Base-by-base conservation (phyloP, 805 yeast species). In the Yarrowia osloensis region DNA sequence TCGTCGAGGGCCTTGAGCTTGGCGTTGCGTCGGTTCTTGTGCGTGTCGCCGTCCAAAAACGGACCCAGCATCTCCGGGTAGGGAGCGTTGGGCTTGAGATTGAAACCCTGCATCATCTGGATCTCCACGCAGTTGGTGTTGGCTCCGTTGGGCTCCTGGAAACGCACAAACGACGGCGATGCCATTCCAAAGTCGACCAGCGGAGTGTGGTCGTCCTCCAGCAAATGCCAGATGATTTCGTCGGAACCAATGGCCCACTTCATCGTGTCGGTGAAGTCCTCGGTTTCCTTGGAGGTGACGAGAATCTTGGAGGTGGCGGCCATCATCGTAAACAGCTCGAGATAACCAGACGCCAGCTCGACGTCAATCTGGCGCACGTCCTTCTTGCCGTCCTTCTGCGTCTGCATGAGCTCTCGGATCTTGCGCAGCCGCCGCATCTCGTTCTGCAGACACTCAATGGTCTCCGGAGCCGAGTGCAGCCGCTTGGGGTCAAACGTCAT, bases 31-130 rank as follows among this genome's bases (percentile, higher is more conserved):
- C 54, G 54, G 39, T 78, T 78, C 15, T 71, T 69, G 42, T 29
- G 22, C 33, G 54, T 65, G 5, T 69, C 73, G 50, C 67, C 72
- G 33, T 66, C 71, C 44, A 73, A 71, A 68, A 74, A 83, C 1
- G 91, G 87, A 0, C 88, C 80, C 21, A 94, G 76, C 28, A 94
- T 77, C 70, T 90, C 92, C 0, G 95, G 93, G 72, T 87, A 90
- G 1, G 82, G 73, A 0, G 90, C 84, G 21, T 81, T 76, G 15
- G 78, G 77, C 66, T 84, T 85, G 66, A 89, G 76, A 73, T 91
- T 90, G 71, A 87, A 82, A 0, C 90, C 91, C 71, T 88, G 90
- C 68, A 93, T 77, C 79, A 85, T 81, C 4, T 81, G 81, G 19
- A 93, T 80, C 47, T 81, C 83, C 4, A 90, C 77, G 13, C 81